A percentile compares a stretch with the other conserved stretches of the same genome.
Conservation (phyloP, 1,284 basidiomycete genomes). For the Thecaphora thlaspeos region DNA sequence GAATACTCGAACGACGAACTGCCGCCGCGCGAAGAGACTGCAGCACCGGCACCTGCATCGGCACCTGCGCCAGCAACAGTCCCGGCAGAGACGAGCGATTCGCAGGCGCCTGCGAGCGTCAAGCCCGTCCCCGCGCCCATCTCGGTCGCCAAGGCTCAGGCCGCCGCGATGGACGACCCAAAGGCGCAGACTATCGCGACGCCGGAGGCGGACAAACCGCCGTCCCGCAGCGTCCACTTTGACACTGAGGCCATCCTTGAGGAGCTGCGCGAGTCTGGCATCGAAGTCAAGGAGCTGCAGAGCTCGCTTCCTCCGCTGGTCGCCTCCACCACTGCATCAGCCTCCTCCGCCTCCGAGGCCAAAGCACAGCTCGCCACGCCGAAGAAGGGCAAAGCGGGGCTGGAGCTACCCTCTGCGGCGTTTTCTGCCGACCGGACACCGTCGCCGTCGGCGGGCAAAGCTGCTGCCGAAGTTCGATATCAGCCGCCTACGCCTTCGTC, state of each 20-base stretch:
- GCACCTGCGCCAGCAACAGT: background rate
- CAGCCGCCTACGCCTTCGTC: background rate
- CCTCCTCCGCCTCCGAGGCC: background rate
- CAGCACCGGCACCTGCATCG: background rate
- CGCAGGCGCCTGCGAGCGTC: too few relatives aligned
- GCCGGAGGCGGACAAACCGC: constrained; percentile 29
- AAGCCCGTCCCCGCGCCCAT: too few relatives aligned
- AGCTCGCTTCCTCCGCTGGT: constrained; percentile 46
- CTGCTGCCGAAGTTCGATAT: background rate
- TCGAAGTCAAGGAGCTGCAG: constrained; percentile 47
- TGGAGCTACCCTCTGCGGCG: background rate
- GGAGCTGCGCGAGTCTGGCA: constrained; percentile 46
- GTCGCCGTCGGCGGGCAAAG: background rate
- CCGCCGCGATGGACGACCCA: background rate
- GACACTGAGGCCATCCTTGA: constrained; percentile 50
- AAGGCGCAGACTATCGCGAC: constrained; percentile 4
- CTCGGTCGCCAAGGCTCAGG: background rate
- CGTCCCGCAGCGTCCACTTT: constrained; percentile 26
- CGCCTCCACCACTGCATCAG: constrained; percentile 3
- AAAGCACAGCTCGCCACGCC: background rate
- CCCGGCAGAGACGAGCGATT: too few relatives aligned
- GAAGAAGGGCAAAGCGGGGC: background rate
- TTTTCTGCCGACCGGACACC: background rate
- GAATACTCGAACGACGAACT: constrained; percentile 44
- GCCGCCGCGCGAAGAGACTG: constrained; percentile 31